Evolutionary conservation across 2,329 filamentous ascomycete species (phyloP).

Genomic region (Sclerotinia sclerotiorum): DNA sequence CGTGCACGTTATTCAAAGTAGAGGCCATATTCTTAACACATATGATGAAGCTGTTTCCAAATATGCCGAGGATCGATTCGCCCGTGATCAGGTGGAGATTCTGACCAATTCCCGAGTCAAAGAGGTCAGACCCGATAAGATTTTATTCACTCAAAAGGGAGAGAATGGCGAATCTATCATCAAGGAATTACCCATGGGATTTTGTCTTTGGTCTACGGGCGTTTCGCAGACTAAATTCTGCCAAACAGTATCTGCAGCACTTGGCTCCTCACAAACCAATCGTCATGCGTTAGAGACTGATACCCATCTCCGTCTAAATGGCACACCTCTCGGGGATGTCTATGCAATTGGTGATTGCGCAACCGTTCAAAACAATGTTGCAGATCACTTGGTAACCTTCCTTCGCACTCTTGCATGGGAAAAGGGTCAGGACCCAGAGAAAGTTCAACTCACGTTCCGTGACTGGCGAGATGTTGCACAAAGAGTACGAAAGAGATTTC

Average conservation of each 20-base stretch:
- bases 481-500: constrained; percentile 84
- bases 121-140: constrained; percentile 79
- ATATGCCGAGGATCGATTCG: constrained; percentile 88
- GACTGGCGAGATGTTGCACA: constrained; percentile 87
- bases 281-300: constrained; percentile 92
- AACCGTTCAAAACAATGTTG: constrained; percentile 96
- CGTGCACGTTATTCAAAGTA: constrained; percentile 93
- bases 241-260: constrained; percentile 72
- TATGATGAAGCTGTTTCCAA: constrained; percentile 93
- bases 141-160: constrained; percentile 82
- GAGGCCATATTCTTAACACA: constrained; percentile 93
- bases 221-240: constrained; percentile 83
- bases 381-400: constrained; percentile 87
- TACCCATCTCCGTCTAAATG: constrained; percentile 83
- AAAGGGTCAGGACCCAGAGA: constrained; percentile 84
- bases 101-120: constrained; percentile 91
- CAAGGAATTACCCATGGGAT: constrained; percentile 93
- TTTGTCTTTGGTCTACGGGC: constrained; percentile 97
- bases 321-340: constrained; percentile 87
- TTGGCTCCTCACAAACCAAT: constrained; percentile 78
- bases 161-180: constrained; percentile 72
- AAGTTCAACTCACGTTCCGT: constrained; percentile 78
- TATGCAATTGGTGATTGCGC: constrained; percentile 96
- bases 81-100: constrained; percentile 86
- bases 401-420: constrained; percentile 88